A percentile compares a stretch with the other conserved stretches of the same genome.
phyloP scores from a whole-genome alignment of 2,329 filamentous ascomycete genomes.

The Exserohilum turcica region DNA sequence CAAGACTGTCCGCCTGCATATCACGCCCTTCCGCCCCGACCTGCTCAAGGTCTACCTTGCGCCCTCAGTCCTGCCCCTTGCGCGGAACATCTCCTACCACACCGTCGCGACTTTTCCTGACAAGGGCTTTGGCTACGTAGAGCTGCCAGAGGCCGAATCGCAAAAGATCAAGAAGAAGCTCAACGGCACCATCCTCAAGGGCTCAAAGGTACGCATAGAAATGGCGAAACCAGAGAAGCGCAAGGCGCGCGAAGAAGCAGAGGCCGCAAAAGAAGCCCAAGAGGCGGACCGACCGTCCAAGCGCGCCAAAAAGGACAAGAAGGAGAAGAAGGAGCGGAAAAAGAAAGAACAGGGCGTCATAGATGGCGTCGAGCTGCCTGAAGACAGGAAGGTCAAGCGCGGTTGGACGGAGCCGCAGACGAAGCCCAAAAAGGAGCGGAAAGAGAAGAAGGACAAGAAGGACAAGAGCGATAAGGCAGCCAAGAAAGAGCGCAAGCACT shows the following conservation, averaged over 20 bases:
- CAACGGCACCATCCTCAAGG: constrained; percentile 83
- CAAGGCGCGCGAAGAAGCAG: constrained; percentile 45
- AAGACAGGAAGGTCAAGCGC: constrained; percentile 79
- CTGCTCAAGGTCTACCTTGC: constrained; percentile 76
- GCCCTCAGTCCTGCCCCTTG: constrained; percentile 66
- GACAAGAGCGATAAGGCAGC: constrained; percentile 60
- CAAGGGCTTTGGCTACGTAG: constrained; percentile 85
- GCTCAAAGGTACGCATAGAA: constrained; percentile 82
- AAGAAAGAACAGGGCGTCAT: constrained; percentile 58
- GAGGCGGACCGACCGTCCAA: constrained; percentile 58
- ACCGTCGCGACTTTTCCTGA: constrained; percentile 86
- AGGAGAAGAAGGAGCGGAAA: constrained; percentile 51
- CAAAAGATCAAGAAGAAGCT: constrained; percentile 92
- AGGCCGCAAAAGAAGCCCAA: constrained; percentile 43
- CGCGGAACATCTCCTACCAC: constrained; percentile 87
- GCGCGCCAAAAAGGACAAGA: constrained; percentile 53
- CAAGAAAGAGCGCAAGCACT: constrained; percentile 64
- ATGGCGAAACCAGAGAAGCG: constrained; percentile 71
- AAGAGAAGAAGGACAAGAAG: constrained; percentile 50
- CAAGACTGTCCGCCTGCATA: constrained; percentile 70
- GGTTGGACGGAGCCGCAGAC: constrained; percentile 78
- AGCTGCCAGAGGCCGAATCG: constrained; percentile 78
- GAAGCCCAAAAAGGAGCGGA: constrained; percentile 54
- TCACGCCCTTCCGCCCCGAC: constrained; percentile 79
- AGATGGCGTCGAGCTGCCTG: constrained; percentile 73